Evolutionary conservation across 1,284 basidiomycete species (phyloP).

Genomic region (Caloboletus firmus): DNA sequence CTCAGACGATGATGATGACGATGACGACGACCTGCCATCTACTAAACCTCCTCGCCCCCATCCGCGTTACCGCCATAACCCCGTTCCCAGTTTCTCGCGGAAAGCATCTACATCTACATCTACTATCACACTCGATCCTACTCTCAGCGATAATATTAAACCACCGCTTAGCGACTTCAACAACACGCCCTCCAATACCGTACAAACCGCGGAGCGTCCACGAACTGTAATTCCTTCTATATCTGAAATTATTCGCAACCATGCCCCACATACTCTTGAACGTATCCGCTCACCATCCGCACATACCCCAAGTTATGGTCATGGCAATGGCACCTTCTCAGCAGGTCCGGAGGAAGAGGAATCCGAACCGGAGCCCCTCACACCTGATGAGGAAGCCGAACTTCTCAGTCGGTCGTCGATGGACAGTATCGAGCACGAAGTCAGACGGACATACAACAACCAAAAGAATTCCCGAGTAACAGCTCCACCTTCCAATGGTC

Average conservation of each 20-base stretch:
- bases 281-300: constrained; percentile 43
- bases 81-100: constrained; percentile 36
- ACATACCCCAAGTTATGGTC: constrained; percentile 49
- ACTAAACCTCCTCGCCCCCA: constrained; percentile 36
- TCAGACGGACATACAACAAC: constrained; percentile 62
- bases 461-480: constrained; percentile 49
- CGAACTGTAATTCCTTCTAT: constrained; percentile 67
- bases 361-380: constrained; percentile 47
- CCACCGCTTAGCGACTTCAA: constrained; percentile 15
- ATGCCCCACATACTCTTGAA: constrained; percentile 59
- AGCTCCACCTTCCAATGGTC: constrained; percentile 30
- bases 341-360: constrained; percentile 48
- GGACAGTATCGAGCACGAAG: constrained; percentile 81
- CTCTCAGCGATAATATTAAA: constrained; percentile 17
- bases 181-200: constrained; percentile 13
- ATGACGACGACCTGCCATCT: constrained; percentile 30
- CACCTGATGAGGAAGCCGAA: constrained; percentile 58
- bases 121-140: constrained; percentile 38
- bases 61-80: constrained; percentile 41
- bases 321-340: constrained; percentile 46
- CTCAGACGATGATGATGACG: constrained; percentile 40
- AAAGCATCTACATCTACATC: constrained; percentile 42
- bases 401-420: constrained; percentile 73
- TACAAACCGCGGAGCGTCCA: constrained; percentile 28
- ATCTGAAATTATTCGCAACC: constrained; percentile 77